These are phyloP conservation scores for Stachybotrys chlorohalonatus DNA, from an alignment of 2,329 filamentous ascomycete genomes.

Conservation along the genomic window DNA sequence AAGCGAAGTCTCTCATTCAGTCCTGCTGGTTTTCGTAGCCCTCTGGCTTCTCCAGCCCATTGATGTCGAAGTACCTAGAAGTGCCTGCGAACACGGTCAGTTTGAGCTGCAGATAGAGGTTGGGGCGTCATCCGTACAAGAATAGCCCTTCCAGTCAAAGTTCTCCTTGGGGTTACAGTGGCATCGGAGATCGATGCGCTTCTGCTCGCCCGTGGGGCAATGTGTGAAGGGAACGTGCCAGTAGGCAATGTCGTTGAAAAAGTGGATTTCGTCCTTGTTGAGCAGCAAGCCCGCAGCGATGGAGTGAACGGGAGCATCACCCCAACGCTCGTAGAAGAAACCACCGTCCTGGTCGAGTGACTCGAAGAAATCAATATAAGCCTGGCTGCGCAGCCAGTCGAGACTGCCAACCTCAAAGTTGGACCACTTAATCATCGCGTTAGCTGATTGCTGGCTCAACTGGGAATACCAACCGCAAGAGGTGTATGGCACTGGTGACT, in stretches of 20 bases:
- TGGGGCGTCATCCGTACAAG: conserved; percentile 53
- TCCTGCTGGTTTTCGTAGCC: conserved; percentile 69
- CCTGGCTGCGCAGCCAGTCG: conserved; percentile 82
- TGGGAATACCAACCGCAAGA: background rate
- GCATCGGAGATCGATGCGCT: conserved; percentile 75
- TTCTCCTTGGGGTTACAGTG: conserved; percentile 94
- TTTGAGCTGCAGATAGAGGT: background rate
- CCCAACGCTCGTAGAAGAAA: conserved; percentile 99
- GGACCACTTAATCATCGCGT: conserved; percentile 63
- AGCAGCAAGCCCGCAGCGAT: conserved; percentile 83
- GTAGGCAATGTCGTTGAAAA: conserved; percentile 98
- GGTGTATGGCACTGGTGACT: conserved; percentile 23
- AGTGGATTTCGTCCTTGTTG: conserved; percentile 90
- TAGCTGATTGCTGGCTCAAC: background rate
- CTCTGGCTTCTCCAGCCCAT: conserved; percentile 70
- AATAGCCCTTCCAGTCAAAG: conserved; percentile 99
- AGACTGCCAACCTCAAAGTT: conserved; percentile 97
- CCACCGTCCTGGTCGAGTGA: conserved; percentile 82
- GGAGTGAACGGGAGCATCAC: conserved; percentile 95
- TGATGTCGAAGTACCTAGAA: conserved; percentile 75
- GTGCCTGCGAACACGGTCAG: conserved; percentile 37
- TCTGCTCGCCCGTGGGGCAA: conserved; percentile 85
- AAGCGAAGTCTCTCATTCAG: conserved; percentile 17
- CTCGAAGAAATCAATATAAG: conserved; percentile 87
- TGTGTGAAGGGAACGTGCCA: conserved; percentile 98